Conservation (phyloP, 2,329 filamentous ascomycete species). For the Colletotrichum sidae region DNA sequence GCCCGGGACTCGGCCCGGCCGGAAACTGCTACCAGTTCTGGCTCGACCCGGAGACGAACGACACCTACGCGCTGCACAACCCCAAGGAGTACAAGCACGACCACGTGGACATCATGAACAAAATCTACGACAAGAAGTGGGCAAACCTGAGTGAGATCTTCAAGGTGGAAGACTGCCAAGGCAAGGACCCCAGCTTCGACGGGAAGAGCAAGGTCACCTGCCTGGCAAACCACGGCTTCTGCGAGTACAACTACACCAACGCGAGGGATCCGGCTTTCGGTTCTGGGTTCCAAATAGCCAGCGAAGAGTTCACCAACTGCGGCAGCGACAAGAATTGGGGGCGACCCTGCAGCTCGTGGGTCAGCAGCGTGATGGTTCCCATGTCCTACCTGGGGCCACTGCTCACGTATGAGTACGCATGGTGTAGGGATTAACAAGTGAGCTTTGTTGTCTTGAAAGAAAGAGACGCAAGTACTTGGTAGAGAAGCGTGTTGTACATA, state of each 20-base stretch:
- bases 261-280: background rate
- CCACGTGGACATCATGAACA: constrained; percentile 39
- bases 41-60: constrained; percentile 38
- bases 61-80: constrained; percentile 43
- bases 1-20: constrained; percentile 22
- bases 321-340: constrained; percentile 40
- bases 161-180: constrained; percentile 41
- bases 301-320: constrained; percentile 41
- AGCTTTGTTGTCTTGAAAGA: no score
- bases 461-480: no score
- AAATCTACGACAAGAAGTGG: constrained; percentile 41
- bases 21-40: constrained; percentile 41
- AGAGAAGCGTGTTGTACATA: no score
- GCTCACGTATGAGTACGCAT: constrained; percentile 18
- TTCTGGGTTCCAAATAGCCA: constrained; percentile 8
- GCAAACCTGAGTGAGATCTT: constrained; percentile 42
- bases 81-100: constrained; percentile 40
- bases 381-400: constrained; percentile 43
- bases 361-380: constrained; percentile 38
- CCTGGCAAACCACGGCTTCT: constrained; percentile 41
- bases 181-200: constrained; percentile 40
- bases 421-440: constrained; percentile 8
- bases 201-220: constrained; percentile 39
- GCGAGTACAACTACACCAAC: constrained; percentile 40
- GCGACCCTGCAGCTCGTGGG: constrained; percentile 38